phyloP scores from a whole-genome alignment of 1,139 yeast genomes.

The Barnettozyma hawaiiensis region DNA sequence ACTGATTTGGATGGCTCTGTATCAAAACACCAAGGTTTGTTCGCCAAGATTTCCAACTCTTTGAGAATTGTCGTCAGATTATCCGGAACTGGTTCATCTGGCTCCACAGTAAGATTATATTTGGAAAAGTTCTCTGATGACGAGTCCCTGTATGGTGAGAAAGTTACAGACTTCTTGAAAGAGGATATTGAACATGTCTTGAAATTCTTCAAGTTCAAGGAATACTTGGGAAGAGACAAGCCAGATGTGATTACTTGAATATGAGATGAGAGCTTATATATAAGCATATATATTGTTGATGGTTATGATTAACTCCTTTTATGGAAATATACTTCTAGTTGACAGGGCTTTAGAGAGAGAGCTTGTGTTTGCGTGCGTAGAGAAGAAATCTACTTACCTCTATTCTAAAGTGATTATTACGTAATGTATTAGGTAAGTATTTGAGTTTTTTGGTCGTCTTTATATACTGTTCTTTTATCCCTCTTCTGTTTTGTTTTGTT shows the following conservation, averaged over 20 bases:
- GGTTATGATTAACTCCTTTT: too few species aligned
- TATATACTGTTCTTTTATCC: too few species aligned
- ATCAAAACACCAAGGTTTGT: slow-evolving; percentile 87
- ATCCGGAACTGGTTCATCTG: slow-evolving; percentile 97
- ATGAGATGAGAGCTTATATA: neutral
- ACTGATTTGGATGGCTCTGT: slow-evolving; percentile 94
- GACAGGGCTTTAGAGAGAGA: too few species aligned
- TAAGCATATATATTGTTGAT: neutral
- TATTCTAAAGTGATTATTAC: too few species aligned
- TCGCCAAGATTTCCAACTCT: slow-evolving; percentile 75
- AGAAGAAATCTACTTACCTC: too few species aligned
- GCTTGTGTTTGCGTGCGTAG: too few species aligned
- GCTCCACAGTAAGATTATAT: slow-evolving; percentile 93
- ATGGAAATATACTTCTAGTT: too few species aligned
- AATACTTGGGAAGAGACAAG: slow-evolving; percentile 71
- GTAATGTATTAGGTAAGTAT: too few species aligned
- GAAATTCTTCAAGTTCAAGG: slow-evolving; percentile 63
- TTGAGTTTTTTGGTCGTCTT: too few species aligned
- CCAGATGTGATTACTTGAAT: slow-evolving; percentile 81
- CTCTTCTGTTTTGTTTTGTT: too few species aligned
- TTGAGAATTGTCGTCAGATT: slow-evolving; percentile 84
- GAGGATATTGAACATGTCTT: slow-evolving; percentile 61
- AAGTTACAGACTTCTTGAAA: slow-evolving; percentile 67
- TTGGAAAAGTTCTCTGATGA: slow-evolving; percentile 79
- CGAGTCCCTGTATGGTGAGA: slow-evolving; percentile 39